Evolutionary conservation across 345 rosid species (phyloP), one percentile per base, ranked within the genome.

Genomic region (Linum usitatissimum): DNA sequence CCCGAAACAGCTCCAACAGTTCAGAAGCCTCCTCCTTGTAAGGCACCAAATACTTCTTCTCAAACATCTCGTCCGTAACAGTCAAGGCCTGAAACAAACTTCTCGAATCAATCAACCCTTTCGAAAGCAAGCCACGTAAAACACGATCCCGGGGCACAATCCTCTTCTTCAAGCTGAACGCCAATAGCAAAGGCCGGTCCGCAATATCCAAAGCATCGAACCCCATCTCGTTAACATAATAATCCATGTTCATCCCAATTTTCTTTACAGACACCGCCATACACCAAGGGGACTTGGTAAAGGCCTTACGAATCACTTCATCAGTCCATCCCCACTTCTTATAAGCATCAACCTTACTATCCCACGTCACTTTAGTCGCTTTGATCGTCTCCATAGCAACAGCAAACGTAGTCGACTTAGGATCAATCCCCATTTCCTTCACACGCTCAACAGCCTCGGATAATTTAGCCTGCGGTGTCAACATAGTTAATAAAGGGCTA

Each of bases 281-380:
- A 65, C 79, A 79, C 18, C 75, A 66, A 0, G 86, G 91, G 0
- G 78, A 81, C 62, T 74, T 82, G 64, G 65, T 79, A 51, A 82
- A 85, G 3, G 86, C 86, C 0, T 64, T 56, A 31, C 60, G 56
- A 19, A 77, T 76, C n/a, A 76, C 81, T 7, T 80, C 83, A 54
- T 71, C 69, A 17, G 83, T 69, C 91, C 85, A 85, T 5, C 79
- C 84, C 85, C 84, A 85, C 58, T 75, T 70, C 71, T 45, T 49
- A 39, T 79, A 85, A 17, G 76, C 79, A 77, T 81, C 77, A 57
- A 70, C 67, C 2, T 80, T 70, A 30, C 71, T 67, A 5, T 77
- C 75, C 83, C 83, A 76, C 9, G 64, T 76, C 6, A 79, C 72
- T 48, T 68, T 72, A 21, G 66, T 85, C 5, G 75, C 79, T 0